A percentile compares a stretch with the other conserved stretches of the same genome.
Evolutionary conservation across 495 filamentous ascomycete species (phyloP).

Genomic region (Penicillium soppii): DNA sequence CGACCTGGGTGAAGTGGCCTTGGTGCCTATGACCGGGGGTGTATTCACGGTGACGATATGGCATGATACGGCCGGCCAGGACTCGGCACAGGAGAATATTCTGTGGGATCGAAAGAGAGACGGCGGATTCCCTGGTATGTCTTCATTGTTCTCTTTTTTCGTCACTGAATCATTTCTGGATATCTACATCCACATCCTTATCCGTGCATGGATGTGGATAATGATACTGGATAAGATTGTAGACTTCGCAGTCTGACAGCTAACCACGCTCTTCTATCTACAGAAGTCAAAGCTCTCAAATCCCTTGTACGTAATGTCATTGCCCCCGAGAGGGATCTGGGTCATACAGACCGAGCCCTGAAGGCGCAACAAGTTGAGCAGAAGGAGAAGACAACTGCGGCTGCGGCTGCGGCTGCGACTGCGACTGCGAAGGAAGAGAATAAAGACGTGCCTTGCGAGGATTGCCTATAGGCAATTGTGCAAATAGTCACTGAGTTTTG

Average conservation of each 20-base stretch:
- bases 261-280: neutral
- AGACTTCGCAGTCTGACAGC: neutral
- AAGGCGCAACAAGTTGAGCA: conserved; percentile 23
- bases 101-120: conserved; percentile 90
- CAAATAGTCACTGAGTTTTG: neutral
- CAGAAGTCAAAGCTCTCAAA: conserved; percentile 88
- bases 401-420: no score
- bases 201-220: conserved; percentile 1
- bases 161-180: neutral
- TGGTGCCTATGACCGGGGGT: conserved; percentile 82
- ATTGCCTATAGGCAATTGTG: conserved; percentile 36
- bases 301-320: conserved; percentile 81
- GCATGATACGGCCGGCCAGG: conserved; percentile 20
- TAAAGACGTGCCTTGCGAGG: conserved; percentile 39
- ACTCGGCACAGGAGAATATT: conserved; percentile 39
- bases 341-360: conserved; percentile 71
- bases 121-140: conserved; percentile 84
- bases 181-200: neutral
- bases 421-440: neutral
- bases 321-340: conserved; percentile 71
- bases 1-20: conserved; percentile 83
- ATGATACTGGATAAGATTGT: no score
- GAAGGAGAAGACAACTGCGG: conserved; percentile 9
- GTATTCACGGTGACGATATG: conserved; percentile 72
- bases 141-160: conserved; percentile 5